Conservation (phyloP, 345 rosid genomes). For the Arabidopsis suecica region DNA sequence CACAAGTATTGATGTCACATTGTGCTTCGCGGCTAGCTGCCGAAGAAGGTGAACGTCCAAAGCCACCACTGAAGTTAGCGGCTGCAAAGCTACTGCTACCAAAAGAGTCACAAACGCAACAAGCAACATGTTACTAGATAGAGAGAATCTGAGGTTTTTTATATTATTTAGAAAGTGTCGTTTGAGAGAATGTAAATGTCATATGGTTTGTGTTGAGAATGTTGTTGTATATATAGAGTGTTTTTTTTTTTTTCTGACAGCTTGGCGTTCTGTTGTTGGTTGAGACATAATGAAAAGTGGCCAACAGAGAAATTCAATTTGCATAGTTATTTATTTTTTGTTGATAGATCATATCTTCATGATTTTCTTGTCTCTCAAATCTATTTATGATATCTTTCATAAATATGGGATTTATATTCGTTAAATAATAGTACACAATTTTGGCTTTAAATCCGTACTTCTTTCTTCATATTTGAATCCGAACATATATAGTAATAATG, state of each 20-base stretch:
- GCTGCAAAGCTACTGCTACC: constrained; percentile 26
- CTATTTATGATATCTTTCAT: constrained; percentile 6
- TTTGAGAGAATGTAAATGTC: constrained; percentile 5
- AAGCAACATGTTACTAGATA: constrained; percentile 8
- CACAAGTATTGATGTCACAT: constrained; percentile 65
- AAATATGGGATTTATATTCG: not conserved
- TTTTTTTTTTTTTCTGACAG: not conserved
- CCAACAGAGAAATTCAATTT: constrained; percentile 19
- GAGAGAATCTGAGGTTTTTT: not conserved
- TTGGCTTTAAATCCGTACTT: not conserved
- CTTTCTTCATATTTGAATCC: not conserved
- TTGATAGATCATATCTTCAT: constrained; percentile 12
- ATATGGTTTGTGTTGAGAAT: constrained; percentile 8
- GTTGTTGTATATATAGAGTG: constrained; percentile 27
- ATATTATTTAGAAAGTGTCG: not conserved
- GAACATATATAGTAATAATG: not conserved
- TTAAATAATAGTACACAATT: not conserved
- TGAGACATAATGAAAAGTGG: constrained; percentile 27
- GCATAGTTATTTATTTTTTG: not conserved
- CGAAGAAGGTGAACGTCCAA: constrained; percentile 43
- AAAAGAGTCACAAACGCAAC: constrained; percentile 31
- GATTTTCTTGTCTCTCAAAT: constrained; percentile 27
- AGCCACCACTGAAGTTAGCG: constrained; percentile 21
- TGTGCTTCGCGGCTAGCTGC: constrained; percentile 55
- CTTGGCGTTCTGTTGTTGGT: constrained; percentile 33